Conservation (phyloP, 2,329 filamentous ascomycete genomes). For the Sphaerostilbella broomeana region DNA sequence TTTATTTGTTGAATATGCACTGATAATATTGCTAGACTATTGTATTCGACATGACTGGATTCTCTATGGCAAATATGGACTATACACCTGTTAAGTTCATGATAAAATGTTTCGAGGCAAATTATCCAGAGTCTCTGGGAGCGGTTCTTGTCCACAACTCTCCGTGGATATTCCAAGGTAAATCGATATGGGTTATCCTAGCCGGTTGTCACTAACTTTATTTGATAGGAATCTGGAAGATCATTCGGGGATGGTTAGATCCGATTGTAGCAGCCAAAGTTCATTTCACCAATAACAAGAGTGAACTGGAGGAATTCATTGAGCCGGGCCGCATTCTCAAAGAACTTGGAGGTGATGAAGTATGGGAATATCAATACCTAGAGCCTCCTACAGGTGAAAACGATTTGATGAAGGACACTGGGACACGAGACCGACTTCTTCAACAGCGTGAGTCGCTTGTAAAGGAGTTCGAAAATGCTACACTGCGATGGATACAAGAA, state of each 20-base stretch:
- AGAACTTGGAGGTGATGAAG: conserved; percentile 79
- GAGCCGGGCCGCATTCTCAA: conserved; percentile 63
- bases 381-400: conserved; percentile 76
- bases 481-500: conserved; percentile 63
- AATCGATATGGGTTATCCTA: conserved; percentile 15
- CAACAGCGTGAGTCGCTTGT: conserved; percentile 59
- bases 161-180: conserved; percentile 93
- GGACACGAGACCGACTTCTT: conserved; percentile 56
- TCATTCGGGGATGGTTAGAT: conserved; percentile 93
- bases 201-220: neutral
- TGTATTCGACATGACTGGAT: conserved; percentile 92
- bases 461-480: conserved; percentile 65
- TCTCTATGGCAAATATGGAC: conserved; percentile 95
- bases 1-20: neutral
- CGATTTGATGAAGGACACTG: conserved; percentile 59
- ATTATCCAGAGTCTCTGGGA: conserved; percentile 90
- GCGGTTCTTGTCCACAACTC: conserved; percentile 90
- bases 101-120: conserved; percentile 98
- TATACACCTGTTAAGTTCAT: conserved; percentile 97
- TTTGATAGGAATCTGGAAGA: conserved; percentile 81
- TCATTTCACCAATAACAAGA: conserved; percentile 77
- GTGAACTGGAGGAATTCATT: conserved; percentile 75
- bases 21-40: conserved; percentile 56
- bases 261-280: conserved; percentile 93
- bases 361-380: conserved; percentile 76